Evolutionary conservation across 176 grass and related monocot genomes (phyloP), one percentile per base, ranked within the genome.

Genomic region (Poa annua): DNA sequence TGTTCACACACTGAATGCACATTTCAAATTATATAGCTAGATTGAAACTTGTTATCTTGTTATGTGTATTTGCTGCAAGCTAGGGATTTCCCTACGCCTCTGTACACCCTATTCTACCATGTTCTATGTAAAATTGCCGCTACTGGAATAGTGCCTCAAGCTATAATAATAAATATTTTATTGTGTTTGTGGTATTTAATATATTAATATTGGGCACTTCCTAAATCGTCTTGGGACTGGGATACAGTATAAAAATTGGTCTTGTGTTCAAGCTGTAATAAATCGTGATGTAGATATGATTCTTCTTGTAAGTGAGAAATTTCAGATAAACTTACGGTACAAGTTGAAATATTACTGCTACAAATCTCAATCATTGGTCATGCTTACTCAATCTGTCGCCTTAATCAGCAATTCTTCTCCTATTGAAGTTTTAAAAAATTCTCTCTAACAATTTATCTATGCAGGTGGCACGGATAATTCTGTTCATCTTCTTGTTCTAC

Each of bases 401-500:
- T 3, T 68, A 39, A 69, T 42, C 21, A 69, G 3, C 41, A 41
- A 77, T 17, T 13, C 17, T 79, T 5, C 25, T 80, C 12, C 36
- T 44, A 82, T 48, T 38, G 56, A 56, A 51, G 12, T 83, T 66
- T 29, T 26, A 16, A 38, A 38, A 72, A 47, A 13, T 47, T 81
- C 57, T 63, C 16, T 78, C 72, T 86, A 51, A 11, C 20, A 35
- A 59, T 85, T 86, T 42, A 21, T 50, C 42, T 83, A 51, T 99
- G 87, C 93, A 99, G 96, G 88, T 90, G 63, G 96, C 96, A 79
- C 89, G 96, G 76, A 99, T 96, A 88, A 66, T 90, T 81, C 84
- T 93, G 22, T 99, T 99, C 68, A 71, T 96, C 80, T 99, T 94
- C 91, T 79, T 96, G 77, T 99, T 99, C 82, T 90, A 90, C 88